phyloP scores from a whole-genome alignment of 257 asterid species.

The Forsythia viridissima region DNA sequence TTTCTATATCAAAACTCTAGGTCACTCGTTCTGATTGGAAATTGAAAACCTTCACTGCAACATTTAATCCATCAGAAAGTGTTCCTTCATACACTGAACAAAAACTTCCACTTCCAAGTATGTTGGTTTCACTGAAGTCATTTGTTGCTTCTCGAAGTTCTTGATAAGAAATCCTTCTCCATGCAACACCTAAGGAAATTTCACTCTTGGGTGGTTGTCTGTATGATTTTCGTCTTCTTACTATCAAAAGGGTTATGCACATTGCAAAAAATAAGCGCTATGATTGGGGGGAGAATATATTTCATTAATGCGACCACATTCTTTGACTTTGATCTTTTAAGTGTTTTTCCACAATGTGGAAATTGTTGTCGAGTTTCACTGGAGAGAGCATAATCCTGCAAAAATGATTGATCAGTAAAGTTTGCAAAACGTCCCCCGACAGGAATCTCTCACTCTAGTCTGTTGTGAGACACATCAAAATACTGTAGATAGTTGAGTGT shows the following conservation, averaged over 20 bases:
- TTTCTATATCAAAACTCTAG: conserved; percentile 37
- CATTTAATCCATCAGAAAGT: conserved; percentile 29
- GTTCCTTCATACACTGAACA: conserved; percentile 52
- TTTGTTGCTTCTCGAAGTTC: conserved; percentile 45
- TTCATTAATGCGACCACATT: background rate
- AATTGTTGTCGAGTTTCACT: conserved; percentile 34
- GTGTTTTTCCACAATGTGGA: conserved; percentile 34
- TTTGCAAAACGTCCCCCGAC: conserved; percentile 41
- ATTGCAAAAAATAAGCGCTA: background rate
- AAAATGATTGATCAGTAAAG: conserved; percentile 43
- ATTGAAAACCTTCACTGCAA: conserved; percentile 49
- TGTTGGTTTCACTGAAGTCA: conserved; percentile 36
- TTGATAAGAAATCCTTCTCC: conserved; percentile 37
- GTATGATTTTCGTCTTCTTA: background rate
- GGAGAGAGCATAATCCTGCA: conserved; percentile 36
- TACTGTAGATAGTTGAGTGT: conserved; percentile 26
- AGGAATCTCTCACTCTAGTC: conserved; percentile 38
- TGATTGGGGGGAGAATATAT: conserved; percentile 15
- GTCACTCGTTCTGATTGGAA: conserved; percentile 28
- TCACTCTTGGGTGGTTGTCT: background rate
- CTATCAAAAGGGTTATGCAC: conserved; percentile 11
- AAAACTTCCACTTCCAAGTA: conserved; percentile 52
- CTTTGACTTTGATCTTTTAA: background rate
- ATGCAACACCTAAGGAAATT: conserved; percentile 7
- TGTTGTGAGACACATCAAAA: conserved; percentile 43